Evolutionary conservation across 208 protist species (phyloP), one percentile per base, ranked within the genome.

Genomic region (Crithidia mellificae): DNA sequence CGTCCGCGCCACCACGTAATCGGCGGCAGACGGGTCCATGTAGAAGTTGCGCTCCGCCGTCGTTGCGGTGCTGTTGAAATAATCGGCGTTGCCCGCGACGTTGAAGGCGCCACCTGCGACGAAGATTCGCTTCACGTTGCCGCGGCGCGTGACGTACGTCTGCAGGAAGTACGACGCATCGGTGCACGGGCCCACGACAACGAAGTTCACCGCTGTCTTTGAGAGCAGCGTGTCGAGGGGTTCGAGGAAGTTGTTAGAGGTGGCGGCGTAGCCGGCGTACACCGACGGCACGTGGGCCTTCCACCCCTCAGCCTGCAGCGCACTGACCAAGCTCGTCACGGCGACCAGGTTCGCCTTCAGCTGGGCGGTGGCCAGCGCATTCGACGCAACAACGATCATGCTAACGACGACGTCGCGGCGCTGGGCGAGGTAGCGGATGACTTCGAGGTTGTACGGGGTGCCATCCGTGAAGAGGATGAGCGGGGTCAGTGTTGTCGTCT

Each of bases 401-500:
- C 50, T 24, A 17, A 95, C 49, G 2, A 63, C 34, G 0, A 92
- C 63, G 51, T 95, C 87, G 22, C 76, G 71, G 17, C 89, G 86
- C 62, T 85, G 75, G 14, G 77, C 59, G 24, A 95, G 75, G 47
- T 92, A 91, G 44, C 85, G 84, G 2, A 95, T 68, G 0, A 85
- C 73, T 62, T 81, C 41, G 4, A 92, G 32, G 52, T 81, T 80
- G 51, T 81, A 74, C 22, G 87, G 85, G 20, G 83, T 84, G 27
- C 73, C 74, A 49, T 92, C 83, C 55, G 84, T 88, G 62, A 95
- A 95, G 27, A 95, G 25, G 9, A 95, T 71, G 2, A 68, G 72
- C 2, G 74, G 57, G 11, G 49, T 53, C 15, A 81, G 72, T 2
- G 53, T 38, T 6, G n/a, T 53, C 2, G 72, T 74, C 47, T 64